These are phyloP conservation scores for Hypoxylon sp. DNA, from an alignment of 2,329 filamentous ascomycete species.

Conservation along the genomic window DNA sequence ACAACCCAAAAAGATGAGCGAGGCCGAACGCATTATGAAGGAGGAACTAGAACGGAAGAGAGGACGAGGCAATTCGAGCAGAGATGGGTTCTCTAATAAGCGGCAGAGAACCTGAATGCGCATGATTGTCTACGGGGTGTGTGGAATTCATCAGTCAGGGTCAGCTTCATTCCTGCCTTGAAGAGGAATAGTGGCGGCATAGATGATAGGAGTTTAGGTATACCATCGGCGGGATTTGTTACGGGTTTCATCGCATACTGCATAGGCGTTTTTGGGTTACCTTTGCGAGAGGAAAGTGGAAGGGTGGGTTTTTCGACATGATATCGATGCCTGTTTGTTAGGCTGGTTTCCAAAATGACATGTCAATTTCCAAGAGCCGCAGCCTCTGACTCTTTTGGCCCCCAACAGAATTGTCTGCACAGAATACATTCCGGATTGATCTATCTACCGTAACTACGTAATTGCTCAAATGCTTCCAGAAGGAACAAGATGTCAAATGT, in stretches of 20 bases:
- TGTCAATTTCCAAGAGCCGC: background rate
- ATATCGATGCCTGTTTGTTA: background rate
- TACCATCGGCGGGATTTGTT: constrained; percentile 30
- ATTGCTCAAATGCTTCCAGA: constrained; percentile 8
- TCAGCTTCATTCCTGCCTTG: too few species aligned
- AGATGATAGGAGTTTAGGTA: constrained; percentile 43
- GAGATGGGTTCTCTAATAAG: constrained; percentile 62
- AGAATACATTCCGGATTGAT: too few species aligned
- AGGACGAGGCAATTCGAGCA: constrained; percentile 60
- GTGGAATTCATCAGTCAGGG: too few species aligned
- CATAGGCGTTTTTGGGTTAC: constrained; percentile 24
- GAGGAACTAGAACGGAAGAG: constrained; percentile 81
- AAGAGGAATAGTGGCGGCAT: constrained; percentile 18
- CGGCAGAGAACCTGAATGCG: constrained; percentile 58
- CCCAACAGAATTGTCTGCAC: background rate
- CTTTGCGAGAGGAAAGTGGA: background rate
- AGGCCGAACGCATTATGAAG: constrained; percentile 90
- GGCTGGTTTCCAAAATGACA: background rate
- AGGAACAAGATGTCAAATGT: background rate
- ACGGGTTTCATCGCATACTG: background rate
- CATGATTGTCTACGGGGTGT: background rate
- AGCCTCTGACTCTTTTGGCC: background rate
- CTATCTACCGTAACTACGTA: constrained; percentile 2
- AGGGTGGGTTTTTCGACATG: constrained; percentile 3
- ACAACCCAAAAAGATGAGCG: constrained; percentile 85